These are phyloP conservation scores for Boletellus deceptivus DNA, from an alignment of 1,284 basidiomycete species.

Conservation along the genomic window DNA sequence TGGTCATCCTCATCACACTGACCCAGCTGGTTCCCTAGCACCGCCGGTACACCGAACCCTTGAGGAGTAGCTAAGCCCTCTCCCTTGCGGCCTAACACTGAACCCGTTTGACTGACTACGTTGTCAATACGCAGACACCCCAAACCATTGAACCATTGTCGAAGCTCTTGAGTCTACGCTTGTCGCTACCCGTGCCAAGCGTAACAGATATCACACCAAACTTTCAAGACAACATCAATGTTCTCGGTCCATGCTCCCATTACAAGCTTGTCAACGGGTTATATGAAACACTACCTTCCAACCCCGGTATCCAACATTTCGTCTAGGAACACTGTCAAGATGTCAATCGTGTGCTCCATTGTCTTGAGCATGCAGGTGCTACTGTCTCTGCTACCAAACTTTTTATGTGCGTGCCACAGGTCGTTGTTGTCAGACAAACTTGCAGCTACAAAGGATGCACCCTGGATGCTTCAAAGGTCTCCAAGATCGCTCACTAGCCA, in stretches of 20 bases:
- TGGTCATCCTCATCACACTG: too few species aligned
- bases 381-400: conserved; percentile 20
- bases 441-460: conserved; percentile 13
- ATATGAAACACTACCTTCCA: conserved; percentile 29
- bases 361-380: conserved; percentile 15
- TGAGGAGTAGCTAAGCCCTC: too few species aligned
- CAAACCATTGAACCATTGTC: too few species aligned
- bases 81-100: too few species aligned
- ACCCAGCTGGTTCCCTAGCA: too few species aligned
- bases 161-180: too few species aligned
- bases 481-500: neutral
- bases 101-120: too few species aligned
- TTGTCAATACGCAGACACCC: too few species aligned
- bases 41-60: too few species aligned
- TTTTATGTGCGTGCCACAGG: conserved; percentile 6
- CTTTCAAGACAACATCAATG: conserved; percentile 4
- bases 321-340: conserved; percentile 23
- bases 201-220: conserved; percentile 27
- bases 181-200: too few species aligned
- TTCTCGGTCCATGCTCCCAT: conserved; percentile 7
- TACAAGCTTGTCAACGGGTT: conserved; percentile 19
- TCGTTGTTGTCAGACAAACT: conserved; percentile 13
- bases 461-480: neutral
- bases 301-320: conserved; percentile 29
- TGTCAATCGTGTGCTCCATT: conserved; percentile 20